Evolutionary conservation across 2,329 filamentous ascomycete genomes (phyloP), one percentile per base, ranked within the genome.

Genomic region (Aspergillus quadricinctus): DNA sequence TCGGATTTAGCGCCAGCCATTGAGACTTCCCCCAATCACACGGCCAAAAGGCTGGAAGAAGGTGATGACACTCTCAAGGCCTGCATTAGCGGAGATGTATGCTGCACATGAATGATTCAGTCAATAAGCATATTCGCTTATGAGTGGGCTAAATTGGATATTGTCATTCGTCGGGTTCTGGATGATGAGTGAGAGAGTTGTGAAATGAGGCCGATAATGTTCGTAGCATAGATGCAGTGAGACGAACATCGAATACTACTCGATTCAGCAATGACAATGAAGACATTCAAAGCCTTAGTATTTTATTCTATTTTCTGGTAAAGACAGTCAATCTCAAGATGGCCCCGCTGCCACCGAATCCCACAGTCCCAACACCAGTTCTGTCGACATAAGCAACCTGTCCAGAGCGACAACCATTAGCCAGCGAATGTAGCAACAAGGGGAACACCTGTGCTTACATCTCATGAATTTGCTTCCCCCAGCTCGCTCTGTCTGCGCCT

Each of bases 311-410:
- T 46, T 17, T 46, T 23, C 6, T 46, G 21, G 17, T 53, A 23
- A 48, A 40, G 27, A 49, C 61, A 61, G 10, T 59, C 55, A 54
- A 50, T 27, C 19, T 58, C 45, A 8, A 60, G 37, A 55, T 64
- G 60, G 2, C 58, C 53, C 7, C 25, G 40, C 45, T 55, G 37
- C 59, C 59, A 62, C 41, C 19, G 54, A 19, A 31, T 53, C 17
- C 58, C 59, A 31, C 61, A 61, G n/a, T 62, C 54, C 61, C 61
- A 62, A 41, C 61, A 62, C 61, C 60, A 63, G 45, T 63, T 52
- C 35, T 57, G 50, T 21, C 49, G 52, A 52, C 60, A 63, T 43
- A 60, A 31, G 14, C 40, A 50, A 50, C 60, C 61, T 64, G 35
- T 46, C 25, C 31, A 10, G 11, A 25, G 41, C 11, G n/a, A 25